A percentile compares a stretch with the other conserved stretches of the same genome.
Conservation (phyloP, 116 monocot genomes). For the Cymodocea nodosa region DNA sequence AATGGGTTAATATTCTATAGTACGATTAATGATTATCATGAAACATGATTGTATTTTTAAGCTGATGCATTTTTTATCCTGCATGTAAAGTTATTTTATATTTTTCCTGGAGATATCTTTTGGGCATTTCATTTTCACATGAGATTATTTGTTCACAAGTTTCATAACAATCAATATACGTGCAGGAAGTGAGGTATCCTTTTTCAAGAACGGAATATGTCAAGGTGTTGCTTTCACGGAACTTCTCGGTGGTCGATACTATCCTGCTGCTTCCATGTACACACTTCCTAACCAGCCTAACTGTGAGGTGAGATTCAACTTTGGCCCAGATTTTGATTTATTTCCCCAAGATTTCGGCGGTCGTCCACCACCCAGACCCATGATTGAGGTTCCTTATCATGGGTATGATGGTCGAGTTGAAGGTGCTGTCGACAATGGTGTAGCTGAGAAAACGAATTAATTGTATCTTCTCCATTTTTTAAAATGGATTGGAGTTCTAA, state of each 20-base stretch:
- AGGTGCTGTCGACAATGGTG: slow-evolving; percentile 44
- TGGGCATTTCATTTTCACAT: not conserved
- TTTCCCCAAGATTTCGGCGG: slow-evolving; percentile 67
- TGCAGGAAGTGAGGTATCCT: slow-evolving; percentile 88
- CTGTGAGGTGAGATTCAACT: slow-evolving; percentile 88
- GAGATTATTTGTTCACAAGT: too few species aligned
- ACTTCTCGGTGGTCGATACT: slow-evolving; percentile 75
- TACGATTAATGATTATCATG: too few species aligned
- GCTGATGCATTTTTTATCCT: too few species aligned
- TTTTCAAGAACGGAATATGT: slow-evolving; percentile 89
- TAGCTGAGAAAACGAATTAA: slow-evolving; percentile 13
- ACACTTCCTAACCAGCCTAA: slow-evolving; percentile 83
- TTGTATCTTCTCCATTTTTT: not conserved
- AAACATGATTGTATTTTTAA: too few species aligned
- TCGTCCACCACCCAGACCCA: slow-evolving; percentile 48
- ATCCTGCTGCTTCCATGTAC: slow-evolving; percentile 97
- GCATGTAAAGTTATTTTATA: too few species aligned
- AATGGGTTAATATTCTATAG: too few species aligned
- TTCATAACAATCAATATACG: too few species aligned
- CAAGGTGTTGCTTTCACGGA: slow-evolving; percentile 83
- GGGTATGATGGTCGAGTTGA: slow-evolving; percentile 36
- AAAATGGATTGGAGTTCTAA: too few species aligned
- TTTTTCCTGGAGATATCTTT: not conserved
- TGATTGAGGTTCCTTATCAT: slow-evolving; percentile 69
- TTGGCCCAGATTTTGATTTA: slow-evolving; percentile 81